Conservation (phyloP, 1,139 yeast genomes). For the Candida frijolesensis region DNA sequence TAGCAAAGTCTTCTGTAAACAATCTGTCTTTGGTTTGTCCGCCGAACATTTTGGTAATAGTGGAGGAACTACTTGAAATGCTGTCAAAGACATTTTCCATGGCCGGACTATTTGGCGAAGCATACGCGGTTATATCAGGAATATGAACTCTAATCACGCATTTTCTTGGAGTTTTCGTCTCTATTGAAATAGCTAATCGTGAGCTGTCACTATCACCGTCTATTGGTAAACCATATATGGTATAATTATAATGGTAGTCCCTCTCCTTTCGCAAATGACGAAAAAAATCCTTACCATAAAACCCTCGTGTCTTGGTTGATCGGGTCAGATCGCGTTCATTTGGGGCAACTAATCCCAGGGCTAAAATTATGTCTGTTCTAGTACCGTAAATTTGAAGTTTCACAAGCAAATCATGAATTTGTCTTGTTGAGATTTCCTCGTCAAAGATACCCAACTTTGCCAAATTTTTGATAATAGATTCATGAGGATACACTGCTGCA, state of each 20-base stretch:
- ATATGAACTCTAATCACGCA: conserved; percentile 43
- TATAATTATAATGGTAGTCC: conserved; percentile 29
- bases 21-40: conserved; percentile 2
- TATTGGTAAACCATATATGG: conserved; percentile 31
- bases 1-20: conserved; percentile 6
- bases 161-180: conserved; percentile 32
- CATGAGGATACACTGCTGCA: conserved; percentile 39
- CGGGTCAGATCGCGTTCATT: conserved; percentile 19
- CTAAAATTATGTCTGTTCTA: conserved; percentile 31
- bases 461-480: conserved; percentile 19
- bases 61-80: not conserved
- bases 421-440: conserved; percentile 15
- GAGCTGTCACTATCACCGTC: conserved; percentile 2
- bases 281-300: conserved; percentile 24
- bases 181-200: conserved; percentile 33
- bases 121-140: conserved; percentile 41
- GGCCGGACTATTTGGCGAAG: conserved; percentile 29
- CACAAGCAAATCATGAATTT: conserved; percentile 22
- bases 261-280: conserved; percentile 28
- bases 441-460: conserved; percentile 20
- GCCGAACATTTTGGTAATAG: conserved; percentile 5
- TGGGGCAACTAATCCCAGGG: conserved; percentile 25
- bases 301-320: not conserved
- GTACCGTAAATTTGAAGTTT: conserved; percentile 27
- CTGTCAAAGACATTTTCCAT: not conserved